These are phyloP conservation scores for Leishmania tropica DNA, from an alignment of 208 protist genomes.

Conservation along the genomic window DNA sequence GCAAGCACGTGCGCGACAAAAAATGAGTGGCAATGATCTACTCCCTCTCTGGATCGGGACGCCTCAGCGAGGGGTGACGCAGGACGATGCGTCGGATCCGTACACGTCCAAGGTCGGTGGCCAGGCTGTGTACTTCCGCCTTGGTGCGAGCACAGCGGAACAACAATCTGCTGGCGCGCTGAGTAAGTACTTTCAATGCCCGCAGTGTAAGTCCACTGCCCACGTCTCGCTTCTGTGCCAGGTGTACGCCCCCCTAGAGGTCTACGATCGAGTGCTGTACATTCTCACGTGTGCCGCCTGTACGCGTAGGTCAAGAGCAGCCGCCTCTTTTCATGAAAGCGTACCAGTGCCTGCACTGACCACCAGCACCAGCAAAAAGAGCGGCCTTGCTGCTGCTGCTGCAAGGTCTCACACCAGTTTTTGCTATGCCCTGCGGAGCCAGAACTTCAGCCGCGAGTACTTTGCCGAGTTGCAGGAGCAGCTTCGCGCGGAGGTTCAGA, in stretches of 20 bases:
- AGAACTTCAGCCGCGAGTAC: slow-evolving; percentile 82
- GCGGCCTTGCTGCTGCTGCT: slow-evolving; percentile 16
- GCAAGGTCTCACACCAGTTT: slow-evolving; percentile 41
- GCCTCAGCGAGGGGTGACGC: slow-evolving; percentile 29
- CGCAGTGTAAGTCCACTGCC: slow-evolving; percentile 58
- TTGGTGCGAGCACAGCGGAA: slow-evolving; percentile 13
- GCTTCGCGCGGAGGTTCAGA: slow-evolving; percentile 9
- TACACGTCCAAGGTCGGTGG: slow-evolving; percentile 80
- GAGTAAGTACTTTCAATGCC: slow-evolving; percentile 67
- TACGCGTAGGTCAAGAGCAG: slow-evolving; percentile 8
- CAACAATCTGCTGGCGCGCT: slow-evolving; percentile 9
- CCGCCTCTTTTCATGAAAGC: neutral
- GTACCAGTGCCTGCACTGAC: neutral
- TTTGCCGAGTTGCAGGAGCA: slow-evolving; percentile 32
- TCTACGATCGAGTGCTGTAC: slow-evolving; percentile 87
- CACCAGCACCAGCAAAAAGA: slow-evolving; percentile 24
- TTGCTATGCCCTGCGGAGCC: slow-evolving; percentile 79
- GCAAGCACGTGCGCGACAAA: neutral
- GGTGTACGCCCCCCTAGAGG: slow-evolving; percentile 76
- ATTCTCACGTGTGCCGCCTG: slow-evolving; percentile 72
- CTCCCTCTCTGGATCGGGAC: slow-evolving; percentile 64
- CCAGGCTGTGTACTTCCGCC: slow-evolving; percentile 59
- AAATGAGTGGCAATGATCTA: slow-evolving; percentile 10
- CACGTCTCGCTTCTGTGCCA: slow-evolving; percentile 73
- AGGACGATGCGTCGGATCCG: slow-evolving; percentile 50